phyloP scores from a whole-genome alignment of 768 basidiomycete genomes.

The Crucibulum laeve region DNA sequence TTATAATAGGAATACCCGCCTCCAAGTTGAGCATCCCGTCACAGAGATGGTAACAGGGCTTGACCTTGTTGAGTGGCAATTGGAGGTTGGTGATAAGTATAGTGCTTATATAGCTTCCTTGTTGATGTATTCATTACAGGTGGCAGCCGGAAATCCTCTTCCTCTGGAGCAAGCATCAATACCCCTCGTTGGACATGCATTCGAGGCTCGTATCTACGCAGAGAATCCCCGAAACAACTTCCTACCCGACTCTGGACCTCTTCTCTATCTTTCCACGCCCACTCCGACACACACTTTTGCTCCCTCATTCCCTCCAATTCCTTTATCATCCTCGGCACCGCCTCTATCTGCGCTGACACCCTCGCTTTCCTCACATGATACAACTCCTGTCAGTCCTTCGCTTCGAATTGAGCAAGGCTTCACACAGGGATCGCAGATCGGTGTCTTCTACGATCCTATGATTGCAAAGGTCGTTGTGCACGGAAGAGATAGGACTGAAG shows the following conservation, averaged over 20 bases:
- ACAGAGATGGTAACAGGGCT: conserved; percentile 94
- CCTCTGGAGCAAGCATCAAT: conserved; percentile 75
- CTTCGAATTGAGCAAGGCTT: conserved; percentile 92
- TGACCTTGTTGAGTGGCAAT: conserved; percentile 94
- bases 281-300: conserved; percentile 68
- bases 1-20: conserved; percentile 65
- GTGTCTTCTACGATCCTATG: conserved; percentile 90
- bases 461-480: conserved; percentile 91
- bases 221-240: conserved; percentile 93
- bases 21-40: conserved; percentile 90
- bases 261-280: conserved; percentile 81
- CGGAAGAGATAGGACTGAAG: conserved; percentile 79
- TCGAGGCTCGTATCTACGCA: conserved; percentile 94
- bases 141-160: conserved; percentile 85
- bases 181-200: conserved; percentile 87
- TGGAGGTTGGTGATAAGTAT: conserved; percentile 48
- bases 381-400: conserved; percentile 42
- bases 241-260: conserved; percentile 82
- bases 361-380: conserved; percentile 21
- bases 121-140: conserved; percentile 32
- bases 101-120: not conserved
- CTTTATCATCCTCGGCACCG: conserved; percentile 15
- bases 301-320: conserved; percentile 28
- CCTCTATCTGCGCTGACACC: conserved; percentile 23
- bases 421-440: conserved; percentile 71